Evolutionary conservation across 139 green algal genomes (phyloP).

Genomic region (Astrephomene gubernaculifera): DNA sequence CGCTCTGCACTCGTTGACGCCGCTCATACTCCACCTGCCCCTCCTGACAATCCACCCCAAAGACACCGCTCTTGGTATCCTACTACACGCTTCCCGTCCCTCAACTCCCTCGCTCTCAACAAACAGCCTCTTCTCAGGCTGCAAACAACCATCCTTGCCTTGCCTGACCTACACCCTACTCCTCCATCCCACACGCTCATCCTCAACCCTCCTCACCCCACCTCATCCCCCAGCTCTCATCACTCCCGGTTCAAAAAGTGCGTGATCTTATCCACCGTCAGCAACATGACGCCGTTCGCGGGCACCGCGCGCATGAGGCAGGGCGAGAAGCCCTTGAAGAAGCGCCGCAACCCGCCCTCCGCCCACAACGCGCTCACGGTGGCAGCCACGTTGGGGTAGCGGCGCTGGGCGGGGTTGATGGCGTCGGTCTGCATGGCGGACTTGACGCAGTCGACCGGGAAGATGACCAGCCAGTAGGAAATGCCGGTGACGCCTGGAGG

Average conservation of each 20-base stretch:
- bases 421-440: conserved; percentile 78
- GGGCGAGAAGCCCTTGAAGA: conserved; percentile 94
- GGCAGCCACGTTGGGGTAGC: conserved; percentile 75
- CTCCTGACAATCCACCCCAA: too few relatives aligned
- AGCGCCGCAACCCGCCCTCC: conserved; percentile 67
- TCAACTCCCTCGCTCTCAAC: too few relatives aligned
- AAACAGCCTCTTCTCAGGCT: too few relatives aligned
- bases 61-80: too few relatives aligned
- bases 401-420: conserved; percentile 75
- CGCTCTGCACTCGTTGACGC: too few relatives aligned
- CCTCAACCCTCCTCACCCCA: too few relatives aligned
- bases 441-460: conserved; percentile 84
- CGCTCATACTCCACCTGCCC: too few relatives aligned
- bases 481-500: conserved; percentile 80
- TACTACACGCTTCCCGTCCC: too few relatives aligned
- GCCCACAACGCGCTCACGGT: conserved; percentile 50
- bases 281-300: conserved; percentile 94
- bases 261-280: conserved; percentile 88
- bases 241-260: conserved; percentile 52
- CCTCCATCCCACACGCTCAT: too few relatives aligned
- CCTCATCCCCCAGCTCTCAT: too few relatives aligned
- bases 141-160: too few relatives aligned
- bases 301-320: conserved; percentile 90
- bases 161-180: too few relatives aligned
- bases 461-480: conserved; percentile 92